phyloP scores from a whole-genome alignment of 805 yeast genomes.

The Cyberlindnera euphorbiae region DNA sequence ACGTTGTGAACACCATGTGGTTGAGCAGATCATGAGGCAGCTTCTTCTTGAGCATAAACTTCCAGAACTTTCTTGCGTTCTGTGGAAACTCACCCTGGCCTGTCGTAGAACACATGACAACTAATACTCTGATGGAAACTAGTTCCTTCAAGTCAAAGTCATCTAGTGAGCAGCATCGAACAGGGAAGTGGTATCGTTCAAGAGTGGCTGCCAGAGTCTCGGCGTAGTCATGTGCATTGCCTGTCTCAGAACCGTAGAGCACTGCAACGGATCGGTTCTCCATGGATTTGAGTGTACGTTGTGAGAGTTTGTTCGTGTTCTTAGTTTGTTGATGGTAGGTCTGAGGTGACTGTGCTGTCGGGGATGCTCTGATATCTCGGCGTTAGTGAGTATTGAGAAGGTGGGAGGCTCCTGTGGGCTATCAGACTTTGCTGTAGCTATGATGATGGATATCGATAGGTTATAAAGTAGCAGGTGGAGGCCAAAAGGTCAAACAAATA shows the following conservation, averaged over 20 bases:
- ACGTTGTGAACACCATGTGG: conserved; percentile 61
- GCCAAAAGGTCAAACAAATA: too few relatives aligned
- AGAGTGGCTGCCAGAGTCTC: conserved; percentile 51
- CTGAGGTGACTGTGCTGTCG: not conserved
- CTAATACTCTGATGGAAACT: conserved; percentile 41
- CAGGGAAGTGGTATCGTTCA: conserved; percentile 46
- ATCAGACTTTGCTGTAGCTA: too few relatives aligned
- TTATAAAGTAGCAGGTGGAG: too few relatives aligned
- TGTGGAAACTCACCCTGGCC: conserved; percentile 94
- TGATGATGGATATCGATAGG: too few relatives aligned
- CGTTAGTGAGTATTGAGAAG: too few relatives aligned
- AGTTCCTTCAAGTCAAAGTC: conserved; percentile 54
- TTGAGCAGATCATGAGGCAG: conserved; percentile 57
- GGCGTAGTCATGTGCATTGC: conserved; percentile 85
- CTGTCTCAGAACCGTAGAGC: conserved; percentile 89
- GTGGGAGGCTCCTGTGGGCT: too few relatives aligned
- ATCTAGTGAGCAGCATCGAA: conserved; percentile 50
- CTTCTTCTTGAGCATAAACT: conserved; percentile 59
- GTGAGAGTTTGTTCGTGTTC: not conserved
- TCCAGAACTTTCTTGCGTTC: conserved; percentile 72
- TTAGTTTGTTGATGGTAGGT: not conserved
- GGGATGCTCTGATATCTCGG: too few relatives aligned
- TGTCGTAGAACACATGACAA: conserved; percentile 78
- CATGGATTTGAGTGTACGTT: not conserved
- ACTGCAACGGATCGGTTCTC: conserved; percentile 43